Conservation (phyloP, 2,329 filamentous ascomycete species). For the Fusarium sp. region DNA sequence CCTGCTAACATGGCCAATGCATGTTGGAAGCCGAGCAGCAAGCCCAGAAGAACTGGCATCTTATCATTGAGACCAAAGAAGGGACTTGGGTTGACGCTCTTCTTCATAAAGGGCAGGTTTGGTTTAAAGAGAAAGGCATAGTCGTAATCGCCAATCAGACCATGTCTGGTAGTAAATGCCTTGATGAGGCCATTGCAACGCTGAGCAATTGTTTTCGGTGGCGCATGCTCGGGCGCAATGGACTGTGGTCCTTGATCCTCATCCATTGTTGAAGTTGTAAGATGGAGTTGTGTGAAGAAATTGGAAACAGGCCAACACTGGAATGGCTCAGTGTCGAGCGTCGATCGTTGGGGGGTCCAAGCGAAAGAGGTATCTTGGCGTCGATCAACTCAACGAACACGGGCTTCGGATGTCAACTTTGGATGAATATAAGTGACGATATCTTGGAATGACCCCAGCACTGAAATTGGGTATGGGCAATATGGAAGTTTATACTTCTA, state of each 20-base stretch:
- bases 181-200: conserved; percentile 48
- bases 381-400: conserved; percentile 10
- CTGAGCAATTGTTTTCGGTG: conserved; percentile 48
- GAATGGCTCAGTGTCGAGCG: neutral
- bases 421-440: neutral
- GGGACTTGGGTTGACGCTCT: conserved; percentile 65
- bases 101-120: conserved; percentile 84
- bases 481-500: conserved; percentile 23
- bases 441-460: neutral
- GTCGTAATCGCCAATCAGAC: conserved; percentile 87
- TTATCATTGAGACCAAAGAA: conserved; percentile 87
- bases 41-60: conserved; percentile 79
- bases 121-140: conserved; percentile 88
- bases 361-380: conserved; percentile 13
- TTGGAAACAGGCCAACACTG: conserved; percentile 1
- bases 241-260: conserved; percentile 65
- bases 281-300: conserved; percentile 19
- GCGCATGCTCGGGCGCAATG: conserved; percentile 57
- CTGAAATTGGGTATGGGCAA: conserved; percentile 11
- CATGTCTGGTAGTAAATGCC: conserved; percentile 70
- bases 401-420: neutral
- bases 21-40: conserved; percentile 84
- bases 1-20: conserved; percentile 80
- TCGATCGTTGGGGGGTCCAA: conserved; percentile 12
- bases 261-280: conserved; percentile 58